A percentile compares a stretch with the other conserved stretches of the same genome.
Evolutionary conservation across 129 eudicot species (phyloP).

Genomic region (Saposhnikovia divaricata): DNA sequence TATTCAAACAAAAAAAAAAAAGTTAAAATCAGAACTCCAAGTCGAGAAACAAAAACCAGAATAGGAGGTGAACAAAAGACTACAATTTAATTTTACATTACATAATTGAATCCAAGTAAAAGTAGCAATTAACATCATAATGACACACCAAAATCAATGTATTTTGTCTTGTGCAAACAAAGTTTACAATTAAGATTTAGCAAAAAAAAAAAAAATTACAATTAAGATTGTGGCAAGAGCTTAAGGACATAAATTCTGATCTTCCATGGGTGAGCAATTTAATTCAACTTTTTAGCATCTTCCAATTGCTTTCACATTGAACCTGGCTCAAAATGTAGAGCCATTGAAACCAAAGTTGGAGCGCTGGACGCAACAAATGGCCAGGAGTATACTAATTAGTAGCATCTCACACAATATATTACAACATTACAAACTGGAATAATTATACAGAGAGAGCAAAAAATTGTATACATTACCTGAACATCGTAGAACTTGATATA

Average conservation of each 20-base stretch:
- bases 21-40: not conserved
- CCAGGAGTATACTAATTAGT: not conserved
- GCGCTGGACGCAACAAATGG: slow-evolving; percentile 37
- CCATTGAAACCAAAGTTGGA: slow-evolving; percentile 81
- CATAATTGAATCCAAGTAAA: not conserved
- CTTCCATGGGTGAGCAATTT: not conserved
- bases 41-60: not conserved
- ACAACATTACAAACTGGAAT: not conserved
- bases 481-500: slow-evolving; percentile 85
- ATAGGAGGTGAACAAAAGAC: not conserved
- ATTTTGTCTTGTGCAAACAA: not conserved
- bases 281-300: not conserved
- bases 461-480: slow-evolving; percentile 32
- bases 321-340: slow-evolving; percentile 55
- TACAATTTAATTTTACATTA: not conserved
- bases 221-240: not conserved
- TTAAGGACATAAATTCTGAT: not conserved
- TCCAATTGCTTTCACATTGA: not conserved
- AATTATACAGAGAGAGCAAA: not conserved
- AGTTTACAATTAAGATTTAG: not conserved
- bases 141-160: not conserved
- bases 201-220: not conserved
- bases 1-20: not conserved
- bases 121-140: not conserved
- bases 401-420: not conserved